Evolutionary conservation across 805 yeast species (phyloP), one percentile per base, ranked within the genome.

Genomic region (Wickerhamomyces hampshirensis): DNA sequence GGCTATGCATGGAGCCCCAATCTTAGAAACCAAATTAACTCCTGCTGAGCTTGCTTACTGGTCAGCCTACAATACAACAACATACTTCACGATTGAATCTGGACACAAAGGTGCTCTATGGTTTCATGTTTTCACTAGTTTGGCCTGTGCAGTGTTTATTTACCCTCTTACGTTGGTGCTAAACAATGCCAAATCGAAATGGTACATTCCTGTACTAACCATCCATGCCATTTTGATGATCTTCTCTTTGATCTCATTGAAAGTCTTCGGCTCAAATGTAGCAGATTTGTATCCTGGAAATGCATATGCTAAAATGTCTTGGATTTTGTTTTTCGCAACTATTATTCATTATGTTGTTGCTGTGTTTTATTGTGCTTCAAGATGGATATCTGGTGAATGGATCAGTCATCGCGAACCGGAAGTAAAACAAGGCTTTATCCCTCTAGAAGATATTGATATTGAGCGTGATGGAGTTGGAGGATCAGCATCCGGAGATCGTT

Each of bases 31-130:
- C 2, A 52, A 74, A 14, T 68, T 89, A 33, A 69, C 78, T 13
- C 81, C 89, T 1, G 83, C 77, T 30, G 96, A 88, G 58, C 64
- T 77, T 37, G 55, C 69, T 18, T 89, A 72, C 59, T 89, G 97
- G 97, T 78, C 77, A 33, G 55, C 60, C 18, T 89, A 88, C 60
- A 77, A 84, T 52, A 77, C 94, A 11, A 81, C 91, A 2, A 79
- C 86, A 4, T 88, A 71, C 56, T 77, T 85, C 61, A 77, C 74
- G 6, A 53, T 73, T 10, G 70, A 68, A 0, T 48, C 71, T 3
- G 69, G 76, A 4, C 69, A 69, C 45, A 71, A 75, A 38, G 40
- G 66, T 11, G 69, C 79, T 1, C 61, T 88, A 19, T 66, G 66
- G 44, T 48, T 66, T 28, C 96, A 88, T 51, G 60, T 77, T 8